Evolutionary conservation across 208 protist genomes (phyloP), one percentile per base, ranked within the genome.

Genomic region (Trypanosomatidae sp.): DNA sequence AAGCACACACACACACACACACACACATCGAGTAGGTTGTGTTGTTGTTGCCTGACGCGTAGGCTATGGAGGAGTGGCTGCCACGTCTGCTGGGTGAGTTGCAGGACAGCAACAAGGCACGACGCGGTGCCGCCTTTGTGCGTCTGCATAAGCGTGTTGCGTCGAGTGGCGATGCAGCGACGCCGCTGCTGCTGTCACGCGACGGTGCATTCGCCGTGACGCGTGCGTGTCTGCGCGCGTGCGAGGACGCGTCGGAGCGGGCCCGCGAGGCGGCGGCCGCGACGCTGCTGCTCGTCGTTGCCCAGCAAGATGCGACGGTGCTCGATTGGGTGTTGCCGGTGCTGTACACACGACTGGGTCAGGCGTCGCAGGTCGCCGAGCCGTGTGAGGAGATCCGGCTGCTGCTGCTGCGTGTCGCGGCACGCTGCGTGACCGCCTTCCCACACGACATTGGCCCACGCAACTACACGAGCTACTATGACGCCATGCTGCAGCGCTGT

Each of bases 291-390:
- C 3, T 11, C 30, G 28, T 58, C 84, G 1, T 35, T 88, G 24
- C 38, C 53, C 0, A 37, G 53, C 74, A 84, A 37, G 53, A 60
- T 8, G 63, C 77, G 2, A 73, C 43, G 38, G 45, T 87, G 11
- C 56, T 94, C 19, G 85, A 94, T 47, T 94, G 85, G 81, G 69
- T 91, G 26, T 63, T 94, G n/a, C 85, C 85, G 16, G 68, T 75
- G 5, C 60, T 91, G 26, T 80, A 90, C 13, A 86, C 85, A 0
- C 57, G 85, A 19, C 84, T 94, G 46, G 85, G 78, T 4, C 56
- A 85, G 7, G 68, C 60, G 7, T 56, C 72, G 0, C 61, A 59
- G 2, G 70, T 83, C 27, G 69, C 58, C 3, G 80, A 94, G 60
- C 65, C 87, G 24, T 84, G 80, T 48, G 85, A 94, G 40, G 77